Conservation (phyloP, 768 basidiomycete genomes). For the Podaxis rugospora region DNA sequence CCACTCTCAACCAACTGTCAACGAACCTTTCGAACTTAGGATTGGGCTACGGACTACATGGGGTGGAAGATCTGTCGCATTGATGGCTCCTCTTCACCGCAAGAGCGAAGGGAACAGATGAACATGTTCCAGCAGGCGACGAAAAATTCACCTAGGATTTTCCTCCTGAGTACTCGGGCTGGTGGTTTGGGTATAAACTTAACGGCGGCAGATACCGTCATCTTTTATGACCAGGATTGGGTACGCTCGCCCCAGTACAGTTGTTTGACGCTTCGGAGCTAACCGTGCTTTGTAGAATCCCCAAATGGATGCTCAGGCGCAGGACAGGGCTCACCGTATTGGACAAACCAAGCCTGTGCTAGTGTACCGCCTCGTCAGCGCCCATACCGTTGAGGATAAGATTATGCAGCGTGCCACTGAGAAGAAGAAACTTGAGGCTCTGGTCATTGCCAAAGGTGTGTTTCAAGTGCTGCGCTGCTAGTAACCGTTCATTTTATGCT, state of each 20-base stretch:
- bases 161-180: conserved; percentile 75
- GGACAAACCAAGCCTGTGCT: conserved; percentile 91
- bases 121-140: conserved; percentile 69
- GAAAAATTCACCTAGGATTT: conserved; percentile 63
- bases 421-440: conserved; percentile 87
- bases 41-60: conserved; percentile 87
- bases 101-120: conserved; percentile 84
- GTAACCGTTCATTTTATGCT: background rate
- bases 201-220: conserved; percentile 83
- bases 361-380: conserved; percentile 82
- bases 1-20: background rate
- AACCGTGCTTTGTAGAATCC: conserved; percentile 55
- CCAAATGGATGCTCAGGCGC: conserved; percentile 95
- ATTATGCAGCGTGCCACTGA: conserved; percentile 86
- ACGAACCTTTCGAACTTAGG: conserved; percentile 36
- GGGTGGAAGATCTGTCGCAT: conserved; percentile 85
- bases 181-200: conserved; percentile 82
- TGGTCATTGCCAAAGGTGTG: conserved; percentile 90
- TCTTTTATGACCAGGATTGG: conserved; percentile 94
- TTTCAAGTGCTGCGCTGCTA: background rate
- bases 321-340: conserved; percentile 93
- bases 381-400: conserved; percentile 87
- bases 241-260: conserved; percentile 32
- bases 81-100: conserved; percentile 81
- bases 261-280: background rate